Base-by-base conservation (phyloP, 371 early-diverging fungal genomes). In the Nematocida sp. region DNA sequence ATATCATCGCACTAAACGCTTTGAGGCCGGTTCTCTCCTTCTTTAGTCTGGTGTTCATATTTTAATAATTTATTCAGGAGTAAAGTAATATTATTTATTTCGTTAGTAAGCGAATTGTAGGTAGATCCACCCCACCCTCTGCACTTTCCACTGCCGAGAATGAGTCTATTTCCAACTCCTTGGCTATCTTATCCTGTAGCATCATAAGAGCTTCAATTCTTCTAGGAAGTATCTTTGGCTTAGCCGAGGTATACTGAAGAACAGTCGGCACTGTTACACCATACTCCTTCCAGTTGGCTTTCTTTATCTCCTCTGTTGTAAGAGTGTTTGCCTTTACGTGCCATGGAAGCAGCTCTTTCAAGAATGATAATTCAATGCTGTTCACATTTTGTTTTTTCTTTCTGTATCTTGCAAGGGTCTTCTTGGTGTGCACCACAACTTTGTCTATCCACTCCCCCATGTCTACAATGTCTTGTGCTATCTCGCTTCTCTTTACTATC, bases 381-480 rank as follows among this genome's bases (percentile, higher is more conserved):
- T 18, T 13, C 3, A 78, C 39, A 62, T 13, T 18, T 18, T 66
- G 39, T 40, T 56, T 56, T 46, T 78, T 78, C 60, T 78, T 58
- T 20, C 42, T 66, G n/a, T 62, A 33, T 33, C 64, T 61, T 4
- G 23, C 46, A 4, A 78, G 13, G 3, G 70, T 40, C 44, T 78
- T 78, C 58, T 71, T 67, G 9, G 56, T 46, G 52, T 78, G 80
- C 4, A 20, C 55, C 3, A 57, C 33, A 5, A 78, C 60, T 40
- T 66, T 78, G 11, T 78, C 80, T 18, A 78, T 67, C 80, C 80
- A 78, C 67, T 57, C 71, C 7, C 80, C 80, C 42, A 78, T 23
- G 4, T 54, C 33, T 18, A 78, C 42, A 9, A 70, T 52, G 20
- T 40, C 33, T 39, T 20, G 20, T 15, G 82, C 15, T n/a, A 78